These are phyloP conservation scores for Medicago arabica DNA, from an alignment of 306 rosid genomes.

Conservation along the genomic window DNA sequence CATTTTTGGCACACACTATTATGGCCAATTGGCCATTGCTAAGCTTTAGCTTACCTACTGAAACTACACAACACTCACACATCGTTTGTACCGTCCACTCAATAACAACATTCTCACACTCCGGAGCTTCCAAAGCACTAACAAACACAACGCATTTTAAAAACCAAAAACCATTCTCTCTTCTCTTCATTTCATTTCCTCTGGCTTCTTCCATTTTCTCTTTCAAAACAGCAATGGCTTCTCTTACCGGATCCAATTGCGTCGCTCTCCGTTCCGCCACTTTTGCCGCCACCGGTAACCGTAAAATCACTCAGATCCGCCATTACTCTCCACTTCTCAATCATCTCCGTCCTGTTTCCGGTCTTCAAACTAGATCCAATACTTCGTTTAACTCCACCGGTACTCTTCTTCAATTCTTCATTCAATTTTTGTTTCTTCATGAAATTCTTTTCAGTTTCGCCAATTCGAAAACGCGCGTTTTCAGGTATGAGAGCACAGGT, in stretches of 20 bases:
- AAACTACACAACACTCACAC: constrained; percentile 12
- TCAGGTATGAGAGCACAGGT: constrained; percentile 84
- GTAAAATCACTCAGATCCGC: constrained; percentile 46
- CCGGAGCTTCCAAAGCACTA: constrained; percentile 65
- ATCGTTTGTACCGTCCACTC: constrained; percentile 59
- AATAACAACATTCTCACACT: constrained; percentile 24
- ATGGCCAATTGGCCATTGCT: not conserved
- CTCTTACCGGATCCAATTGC: constrained; percentile 67
- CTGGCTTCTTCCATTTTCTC: constrained; percentile 41
- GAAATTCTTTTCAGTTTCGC: not conserved
- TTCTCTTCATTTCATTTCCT: constrained; percentile 37
- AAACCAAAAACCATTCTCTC: not conserved
- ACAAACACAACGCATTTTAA: constrained; percentile 31
- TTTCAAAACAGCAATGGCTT: constrained; percentile 65
- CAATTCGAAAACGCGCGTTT: not conserved
- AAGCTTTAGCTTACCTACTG: not conserved
- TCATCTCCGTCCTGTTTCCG: constrained; percentile 42
- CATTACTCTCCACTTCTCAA: constrained; percentile 59
- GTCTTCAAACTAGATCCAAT: constrained; percentile 57
- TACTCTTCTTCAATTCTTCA: constrained; percentile 20
- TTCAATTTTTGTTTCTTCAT: not conserved
- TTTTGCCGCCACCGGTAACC: constrained; percentile 37
- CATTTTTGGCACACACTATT: not conserved
- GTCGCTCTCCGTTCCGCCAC: constrained; percentile 52
- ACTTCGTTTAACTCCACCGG: constrained; percentile 55